These are phyloP conservation scores for Sclerotiophoma versabilis DNA, from an alignment of 2,329 filamentous ascomycete species.

Conservation along the genomic window DNA sequence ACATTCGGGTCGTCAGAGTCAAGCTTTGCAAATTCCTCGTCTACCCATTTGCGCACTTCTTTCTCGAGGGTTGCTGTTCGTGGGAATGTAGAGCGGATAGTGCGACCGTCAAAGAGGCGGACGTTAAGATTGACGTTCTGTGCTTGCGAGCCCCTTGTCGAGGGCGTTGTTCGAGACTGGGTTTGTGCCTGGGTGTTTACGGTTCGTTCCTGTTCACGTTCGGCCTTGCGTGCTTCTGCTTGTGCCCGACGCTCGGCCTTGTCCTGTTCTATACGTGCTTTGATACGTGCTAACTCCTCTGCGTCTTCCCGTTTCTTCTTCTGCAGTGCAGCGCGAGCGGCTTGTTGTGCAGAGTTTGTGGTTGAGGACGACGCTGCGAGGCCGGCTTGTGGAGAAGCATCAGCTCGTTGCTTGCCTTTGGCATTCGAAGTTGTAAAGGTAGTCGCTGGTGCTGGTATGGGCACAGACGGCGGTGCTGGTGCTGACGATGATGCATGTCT, in stretches of 20 bases:
- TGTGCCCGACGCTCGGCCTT: conserved; percentile 67
- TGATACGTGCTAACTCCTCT: conserved; percentile 73
- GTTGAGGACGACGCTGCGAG: conserved; percentile 38
- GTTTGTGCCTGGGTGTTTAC: conserved; percentile 10
- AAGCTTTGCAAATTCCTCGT: conserved; percentile 50
- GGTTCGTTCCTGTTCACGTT: conserved; percentile 37
- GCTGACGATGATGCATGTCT: conserved; percentile 11
- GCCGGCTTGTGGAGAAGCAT: conserved; percentile 42
- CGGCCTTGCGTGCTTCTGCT: conserved; percentile 45
- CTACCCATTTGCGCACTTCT: conserved; percentile 80
- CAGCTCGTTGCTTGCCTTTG: conserved; percentile 54
- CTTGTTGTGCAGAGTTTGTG: conserved; percentile 48
- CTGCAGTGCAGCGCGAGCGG: conserved; percentile 58
- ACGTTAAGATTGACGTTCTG: conserved; percentile 67
- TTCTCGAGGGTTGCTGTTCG: conserved; percentile 66
- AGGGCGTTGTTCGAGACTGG: conserved; percentile 12
- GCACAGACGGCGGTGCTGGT: conserved; percentile 2
- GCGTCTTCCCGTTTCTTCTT: conserved; percentile 69
- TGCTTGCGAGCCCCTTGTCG: conserved; percentile 40
- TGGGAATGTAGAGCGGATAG: conserved; percentile 75
- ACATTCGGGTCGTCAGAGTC: conserved; percentile 31
- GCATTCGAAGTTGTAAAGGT: conserved; percentile 29
- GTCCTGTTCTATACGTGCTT: conserved; percentile 79
- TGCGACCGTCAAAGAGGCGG: conserved; percentile 83
- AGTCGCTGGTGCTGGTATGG: conserved; percentile 7